Conservation (phyloP, 495 filamentous ascomycete genomes). For the Hypoxylon crocopeplum region DNA sequence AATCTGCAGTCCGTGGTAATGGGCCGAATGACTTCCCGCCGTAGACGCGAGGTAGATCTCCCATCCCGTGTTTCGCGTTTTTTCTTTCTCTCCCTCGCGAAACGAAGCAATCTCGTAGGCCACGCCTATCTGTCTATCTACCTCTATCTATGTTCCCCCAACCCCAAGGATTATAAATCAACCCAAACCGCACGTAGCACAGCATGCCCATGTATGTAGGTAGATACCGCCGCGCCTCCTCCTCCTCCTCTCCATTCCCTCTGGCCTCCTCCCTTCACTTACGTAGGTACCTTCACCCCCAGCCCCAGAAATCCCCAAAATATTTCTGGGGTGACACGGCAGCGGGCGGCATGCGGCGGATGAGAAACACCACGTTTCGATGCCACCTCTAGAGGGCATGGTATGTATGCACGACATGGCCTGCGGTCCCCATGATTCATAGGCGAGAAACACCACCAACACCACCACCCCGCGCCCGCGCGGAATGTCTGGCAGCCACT, state of each 20-base stretch:
- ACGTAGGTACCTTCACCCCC: too few species aligned
- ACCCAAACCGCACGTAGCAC: neutral
- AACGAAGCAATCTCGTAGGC: too few species aligned
- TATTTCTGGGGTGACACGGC: conserved; percentile 14
- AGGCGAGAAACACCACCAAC: too few species aligned
- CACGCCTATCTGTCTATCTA: too few species aligned
- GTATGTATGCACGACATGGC: conserved; percentile 25
- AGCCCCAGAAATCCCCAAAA: too few species aligned
- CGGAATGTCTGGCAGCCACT: conserved; percentile 8
- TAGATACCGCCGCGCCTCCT: neutral
- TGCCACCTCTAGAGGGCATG: conserved; percentile 1
- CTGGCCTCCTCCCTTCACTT: too few species aligned
- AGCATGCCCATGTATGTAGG: neutral
- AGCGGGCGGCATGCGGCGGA: conserved; percentile 20
- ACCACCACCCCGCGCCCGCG: neutral
- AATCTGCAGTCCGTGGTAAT: conserved; percentile 7
- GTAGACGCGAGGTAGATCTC: neutral
- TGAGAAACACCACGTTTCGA: conserved; percentile 41
- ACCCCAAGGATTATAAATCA: conserved; percentile 1
- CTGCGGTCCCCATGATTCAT: conserved; percentile 21
- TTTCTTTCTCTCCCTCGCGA: neutral
- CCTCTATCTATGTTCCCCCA: too few species aligned
- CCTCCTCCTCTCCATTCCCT: neutral
- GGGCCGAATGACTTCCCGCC: conserved; percentile 1
- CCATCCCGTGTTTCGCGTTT: neutral